Evolutionary conservation across 257 asterid genomes (phyloP).

Genomic region (Datura wrightii): DNA sequence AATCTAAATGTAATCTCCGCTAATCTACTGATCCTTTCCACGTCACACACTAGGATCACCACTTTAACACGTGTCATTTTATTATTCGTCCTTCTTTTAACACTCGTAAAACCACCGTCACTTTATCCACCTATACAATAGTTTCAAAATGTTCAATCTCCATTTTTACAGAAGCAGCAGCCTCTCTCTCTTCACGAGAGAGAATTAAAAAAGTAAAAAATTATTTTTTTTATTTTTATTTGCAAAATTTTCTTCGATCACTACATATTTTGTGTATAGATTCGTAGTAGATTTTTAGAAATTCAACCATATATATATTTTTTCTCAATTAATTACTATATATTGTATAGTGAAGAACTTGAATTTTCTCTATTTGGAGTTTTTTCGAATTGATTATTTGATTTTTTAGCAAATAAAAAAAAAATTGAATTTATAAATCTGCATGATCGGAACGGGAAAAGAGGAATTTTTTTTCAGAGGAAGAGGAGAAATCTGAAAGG

Average conservation of each 20-base stretch:
- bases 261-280: not conserved
- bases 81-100: not conserved
- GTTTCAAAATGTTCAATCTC: not conserved
- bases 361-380: no score
- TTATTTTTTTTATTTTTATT: not conserved
- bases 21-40: no score
- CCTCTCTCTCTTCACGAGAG: not conserved
- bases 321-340: not conserved
- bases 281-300: not conserved
- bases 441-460: constrained; percentile 19
- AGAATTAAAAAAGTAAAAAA: not conserved
- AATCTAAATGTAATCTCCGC: no score
- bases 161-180: not conserved
- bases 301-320: not conserved
- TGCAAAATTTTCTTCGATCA: no score
- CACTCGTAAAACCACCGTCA: not conserved
- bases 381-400: no score
- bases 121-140: not conserved
- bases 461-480: constrained; percentile 2
- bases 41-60: no score
- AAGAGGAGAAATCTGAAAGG: not conserved
- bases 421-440: not conserved
- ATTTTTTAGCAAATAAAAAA: no score
- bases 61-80: not conserved
- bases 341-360: no score